A percentile compares a stretch with the other conserved stretches of the same genome.
These are phyloP conservation scores for Aspergillus bertholletiae DNA, from an alignment of 495 filamentous ascomycete species.

Conservation along the genomic window DNA sequence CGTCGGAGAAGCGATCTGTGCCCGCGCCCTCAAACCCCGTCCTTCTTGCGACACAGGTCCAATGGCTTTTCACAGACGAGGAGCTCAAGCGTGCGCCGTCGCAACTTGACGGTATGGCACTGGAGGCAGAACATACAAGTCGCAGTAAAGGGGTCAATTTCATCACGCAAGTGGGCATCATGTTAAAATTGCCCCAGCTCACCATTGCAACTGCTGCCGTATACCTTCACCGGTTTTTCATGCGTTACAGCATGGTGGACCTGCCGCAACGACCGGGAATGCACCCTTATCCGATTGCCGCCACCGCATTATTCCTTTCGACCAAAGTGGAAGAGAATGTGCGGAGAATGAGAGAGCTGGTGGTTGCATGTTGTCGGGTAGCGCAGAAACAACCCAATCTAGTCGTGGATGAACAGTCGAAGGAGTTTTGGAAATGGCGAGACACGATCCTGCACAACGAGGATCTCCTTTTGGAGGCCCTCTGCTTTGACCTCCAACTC, in stretches of 20 bases:
- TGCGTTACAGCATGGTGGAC: conserved; percentile 76
- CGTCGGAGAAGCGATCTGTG: conserved; percentile 36
- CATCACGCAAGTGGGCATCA: conserved; percentile 88
- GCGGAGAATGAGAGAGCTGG: conserved; percentile 87
- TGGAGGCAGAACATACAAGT: conserved; percentile 69
- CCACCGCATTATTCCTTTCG: conserved; percentile 85
- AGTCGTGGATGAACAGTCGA: conserved; percentile 87
- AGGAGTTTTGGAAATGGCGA: conserved; percentile 95
- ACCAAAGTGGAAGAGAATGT: conserved; percentile 97
- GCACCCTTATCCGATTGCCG: conserved; percentile 88
- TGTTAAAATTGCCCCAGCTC: conserved; percentile 87
- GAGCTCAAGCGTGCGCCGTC: conserved; percentile 82
- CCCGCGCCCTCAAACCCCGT: conserved; percentile 47
- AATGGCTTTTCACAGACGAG: conserved; percentile 87
- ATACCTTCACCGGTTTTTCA: conserved; percentile 92
- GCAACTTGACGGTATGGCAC: conserved; percentile 72
- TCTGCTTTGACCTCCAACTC: conserved; percentile 91
- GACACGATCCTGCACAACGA: conserved; percentile 89
- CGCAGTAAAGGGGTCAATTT: conserved; percentile 93
- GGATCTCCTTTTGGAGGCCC: conserved; percentile 81
- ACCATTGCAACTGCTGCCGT: conserved; percentile 89
- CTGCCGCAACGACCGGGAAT: conserved; percentile 57
- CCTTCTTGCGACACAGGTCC: conserved; percentile 53
- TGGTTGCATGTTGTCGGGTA: conserved; percentile 87
- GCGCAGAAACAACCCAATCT: conserved; percentile 89